Conservation (phyloP, 2,329 filamentous ascomycete genomes). For the Arthrobotrys sinensis region DNA sequence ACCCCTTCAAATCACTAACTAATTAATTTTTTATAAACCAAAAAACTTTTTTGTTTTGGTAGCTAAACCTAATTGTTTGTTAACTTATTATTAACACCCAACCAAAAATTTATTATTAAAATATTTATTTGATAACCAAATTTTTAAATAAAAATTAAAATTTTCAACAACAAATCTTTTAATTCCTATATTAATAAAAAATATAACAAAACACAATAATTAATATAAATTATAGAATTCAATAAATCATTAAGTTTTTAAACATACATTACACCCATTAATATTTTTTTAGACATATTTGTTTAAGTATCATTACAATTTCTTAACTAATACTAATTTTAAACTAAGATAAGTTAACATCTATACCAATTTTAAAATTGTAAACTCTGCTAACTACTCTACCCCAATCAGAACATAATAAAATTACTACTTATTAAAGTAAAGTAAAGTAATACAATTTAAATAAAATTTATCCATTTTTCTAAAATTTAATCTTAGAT, state of each 20-base stretch:
- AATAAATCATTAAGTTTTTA: conserved; percentile 69
- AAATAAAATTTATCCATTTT: conserved; percentile 46
- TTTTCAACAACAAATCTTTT: conserved; percentile 69
- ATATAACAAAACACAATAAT: conserved; percentile 70
- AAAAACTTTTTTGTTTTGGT: conserved; percentile 68
- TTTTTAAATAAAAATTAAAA: conserved; percentile 64
- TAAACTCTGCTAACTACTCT: conserved; percentile 11
- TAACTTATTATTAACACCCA: conserved; percentile 70
- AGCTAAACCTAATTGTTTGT: conserved; percentile 69
- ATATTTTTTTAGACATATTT: conserved; percentile 67
- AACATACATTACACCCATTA: conserved; percentile 68
- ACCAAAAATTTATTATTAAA: conserved; percentile 68
- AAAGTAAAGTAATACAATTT: conserved; percentile 26
- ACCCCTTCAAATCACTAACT: not conserved
- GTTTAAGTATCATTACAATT: conserved; percentile 66
- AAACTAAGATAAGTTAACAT: conserved; percentile 63
- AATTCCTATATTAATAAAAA: conserved; percentile 70
- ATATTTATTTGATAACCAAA: conserved; percentile 64
- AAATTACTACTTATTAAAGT: conserved; percentile 50
- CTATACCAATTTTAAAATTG: conserved; percentile 16
- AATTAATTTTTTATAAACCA: not conserved
- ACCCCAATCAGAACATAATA: conserved; percentile 10
- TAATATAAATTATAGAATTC: conserved; percentile 67
- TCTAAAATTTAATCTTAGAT: conserved; percentile 67
- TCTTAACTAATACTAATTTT: conserved; percentile 22